Evolutionary conservation across 2,329 filamentous ascomycete genomes (phyloP).

Genomic region (Curvularia hawaiiensis): DNA sequence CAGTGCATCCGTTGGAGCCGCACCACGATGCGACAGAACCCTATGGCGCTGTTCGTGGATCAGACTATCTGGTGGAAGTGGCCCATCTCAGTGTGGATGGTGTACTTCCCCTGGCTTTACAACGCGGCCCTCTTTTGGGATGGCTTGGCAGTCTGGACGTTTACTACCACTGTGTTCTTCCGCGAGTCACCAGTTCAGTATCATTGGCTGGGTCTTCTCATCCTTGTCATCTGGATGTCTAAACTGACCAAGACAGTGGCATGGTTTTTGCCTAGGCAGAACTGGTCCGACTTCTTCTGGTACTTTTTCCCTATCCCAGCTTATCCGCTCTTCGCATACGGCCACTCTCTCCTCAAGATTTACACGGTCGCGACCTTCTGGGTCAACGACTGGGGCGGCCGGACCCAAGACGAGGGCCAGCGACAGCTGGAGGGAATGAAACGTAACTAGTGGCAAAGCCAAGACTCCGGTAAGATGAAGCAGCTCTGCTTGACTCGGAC

Average conservation of each 20-base stretch:
- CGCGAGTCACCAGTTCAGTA: constrained; percentile 4
- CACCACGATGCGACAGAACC: constrained; percentile 32
- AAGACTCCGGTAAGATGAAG: not conserved
- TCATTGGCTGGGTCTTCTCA: constrained; percentile 3
- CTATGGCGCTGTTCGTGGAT: constrained; percentile 25
- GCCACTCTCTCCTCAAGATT: constrained; percentile 27
- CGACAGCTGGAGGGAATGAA: not conserved
- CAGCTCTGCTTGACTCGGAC: not conserved
- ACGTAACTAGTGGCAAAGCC: not conserved
- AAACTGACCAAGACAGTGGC: constrained; percentile 31
- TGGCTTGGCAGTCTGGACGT: constrained; percentile 11
- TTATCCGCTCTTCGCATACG: constrained; percentile 20
- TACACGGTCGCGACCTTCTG: constrained; percentile 22
- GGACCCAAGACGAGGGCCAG: constrained; percentile 8
- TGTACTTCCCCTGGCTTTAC: constrained; percentile 34
- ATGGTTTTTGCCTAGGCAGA: constrained; percentile 27
- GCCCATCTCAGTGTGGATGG: constrained; percentile 30
- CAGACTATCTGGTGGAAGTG: constrained; percentile 32
- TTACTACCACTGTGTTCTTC: constrained; percentile 17
- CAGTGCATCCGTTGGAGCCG: constrained; percentile 38
- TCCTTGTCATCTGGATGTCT: constrained; percentile 22
- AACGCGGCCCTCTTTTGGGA: constrained; percentile 34
- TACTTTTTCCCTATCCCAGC: constrained; percentile 24
- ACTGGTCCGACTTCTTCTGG: constrained; percentile 20
- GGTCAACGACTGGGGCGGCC: constrained; percentile 24